Conservation (phyloP, 805 yeast genomes). For the Naumovozyma dairenensis region DNA sequence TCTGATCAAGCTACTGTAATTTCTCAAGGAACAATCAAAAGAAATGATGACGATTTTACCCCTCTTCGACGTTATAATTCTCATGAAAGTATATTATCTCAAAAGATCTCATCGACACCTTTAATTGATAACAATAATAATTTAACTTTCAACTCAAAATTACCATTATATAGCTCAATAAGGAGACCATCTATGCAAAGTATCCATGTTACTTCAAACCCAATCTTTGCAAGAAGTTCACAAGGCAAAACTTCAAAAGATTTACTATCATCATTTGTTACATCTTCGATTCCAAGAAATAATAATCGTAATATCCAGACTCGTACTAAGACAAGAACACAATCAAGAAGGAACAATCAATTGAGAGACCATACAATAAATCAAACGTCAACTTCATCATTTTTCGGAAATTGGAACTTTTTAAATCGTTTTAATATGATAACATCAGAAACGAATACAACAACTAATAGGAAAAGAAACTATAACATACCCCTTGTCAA, state of each 20-base stretch:
- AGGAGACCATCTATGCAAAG: slow-evolving; percentile 1
- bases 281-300: too few species aligned
- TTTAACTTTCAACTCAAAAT: slow-evolving; percentile 3
- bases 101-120: too few species aligned
- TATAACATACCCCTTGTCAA: neutral
- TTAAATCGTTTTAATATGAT: slow-evolving; percentile 7
- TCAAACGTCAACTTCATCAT: too few species aligned
- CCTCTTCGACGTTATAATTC: slow-evolving; percentile 26
- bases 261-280: slow-evolving; percentile 5
- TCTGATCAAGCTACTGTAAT: slow-evolving; percentile 10
- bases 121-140: slow-evolving; percentile 5
- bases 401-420: slow-evolving; percentile 14
- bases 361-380: too few species aligned
- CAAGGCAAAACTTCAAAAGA: slow-evolving; percentile 8
- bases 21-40: neutral
- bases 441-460: slow-evolving; percentile 3
- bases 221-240: slow-evolving; percentile 2
- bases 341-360: too few species aligned
- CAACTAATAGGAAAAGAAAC: neutral
- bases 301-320: neutral
- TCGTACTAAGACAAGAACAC: neutral
- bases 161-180: neutral
- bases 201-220: slow-evolving; percentile 1
- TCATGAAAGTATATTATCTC: slow-evolving; percentile 27
- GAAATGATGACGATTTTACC: neutral